Percentiles rank a stretch among this genome's conserved stretches.
Conservation (phyloP, 2,329 filamentous ascomycete genomes). For the Xenosphaeropsis pyriputrescens region DNA sequence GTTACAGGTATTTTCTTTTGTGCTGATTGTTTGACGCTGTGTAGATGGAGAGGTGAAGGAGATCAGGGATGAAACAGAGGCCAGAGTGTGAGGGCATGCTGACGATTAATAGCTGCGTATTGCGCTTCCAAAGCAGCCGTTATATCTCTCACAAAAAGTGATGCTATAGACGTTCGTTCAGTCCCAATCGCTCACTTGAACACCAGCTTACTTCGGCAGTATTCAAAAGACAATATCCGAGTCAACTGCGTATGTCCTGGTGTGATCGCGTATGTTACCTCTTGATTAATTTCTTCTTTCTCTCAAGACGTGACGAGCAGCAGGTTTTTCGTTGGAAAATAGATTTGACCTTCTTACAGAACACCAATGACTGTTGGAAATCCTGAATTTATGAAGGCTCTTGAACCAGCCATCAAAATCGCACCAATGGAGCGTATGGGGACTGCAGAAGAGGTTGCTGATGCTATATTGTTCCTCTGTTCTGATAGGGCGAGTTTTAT, state of each 20-base stretch:
- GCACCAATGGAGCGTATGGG: constrained; percentile 24
- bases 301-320: too few relatives aligned
- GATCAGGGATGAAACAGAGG: neutral
- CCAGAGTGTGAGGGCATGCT: neutral
- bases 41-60: neutral
- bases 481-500: constrained; percentile 29
- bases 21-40: too few relatives aligned
- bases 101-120: constrained; percentile 22
- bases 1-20: neutral
- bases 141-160: constrained; percentile 27
- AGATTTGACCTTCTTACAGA: constrained; percentile 4
- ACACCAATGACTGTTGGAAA: constrained; percentile 27
- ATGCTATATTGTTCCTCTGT: constrained; percentile 28
- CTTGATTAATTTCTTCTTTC: neutral
- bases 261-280: constrained; percentile 21
- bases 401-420: constrained; percentile 18
- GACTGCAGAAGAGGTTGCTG: constrained; percentile 29
- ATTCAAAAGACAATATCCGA: constrained; percentile 27
- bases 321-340: too few relatives aligned
- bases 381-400: constrained; percentile 10
- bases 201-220: constrained; percentile 14
- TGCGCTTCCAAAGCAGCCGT: constrained; percentile 30
- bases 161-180: constrained; percentile 28
- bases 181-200: neutral
- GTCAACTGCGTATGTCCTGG: constrained; percentile 31